Evolutionary conservation across 768 basidiomycete species (phyloP), one percentile per base, ranked within the genome.

Genomic region (Mycena haematopus): DNA sequence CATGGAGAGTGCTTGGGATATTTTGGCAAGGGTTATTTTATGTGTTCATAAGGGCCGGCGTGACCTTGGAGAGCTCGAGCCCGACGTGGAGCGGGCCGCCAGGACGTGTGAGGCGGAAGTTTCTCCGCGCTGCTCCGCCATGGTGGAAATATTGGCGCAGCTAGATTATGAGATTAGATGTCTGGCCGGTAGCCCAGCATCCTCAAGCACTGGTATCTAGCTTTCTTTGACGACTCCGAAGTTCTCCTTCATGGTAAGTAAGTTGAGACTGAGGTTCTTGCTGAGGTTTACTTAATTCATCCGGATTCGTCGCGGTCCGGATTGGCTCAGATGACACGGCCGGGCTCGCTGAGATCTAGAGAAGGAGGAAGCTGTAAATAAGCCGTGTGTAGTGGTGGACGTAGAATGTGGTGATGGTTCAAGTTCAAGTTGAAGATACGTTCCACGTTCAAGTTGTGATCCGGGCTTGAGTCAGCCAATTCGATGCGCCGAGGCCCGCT

Each of bases 41-140:
- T 46, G 36, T 56, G 24, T 31, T 56, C 42, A 11, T 11, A 11
- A 36, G 13, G 36, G 14, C 36, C 52, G 58, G 52, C 62, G 57
- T 63, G 62, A 63, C 56, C 52, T 40, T 38, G 40, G 47, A 52
- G n/a, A n/a, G n/a, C n/a, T n/a, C n/a, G 46, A 52, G 54, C 25
- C 29, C 25, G 35, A 45, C 17, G 46, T 33, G 15, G 40, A 22
- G 62, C 62, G 62, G 62, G 31, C 62, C 62, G 62, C 36, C 13
- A 33, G 36, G 19, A 9, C 19, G 15, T 17, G n/a, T 35, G n/a
- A 14, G 15, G 27, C 45, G 25, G 25, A 8, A 11, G 51, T 52
- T 52, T 36, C 51, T 36, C 33, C 51, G 51, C 47, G n/a, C 24
- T 47, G 25, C 15, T 47, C 46, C 11, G 13, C 8, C 14, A 6